Evolutionary conservation across 495 filamentous ascomycete species (phyloP).

Genomic region (Parmelia sp.): DNA sequence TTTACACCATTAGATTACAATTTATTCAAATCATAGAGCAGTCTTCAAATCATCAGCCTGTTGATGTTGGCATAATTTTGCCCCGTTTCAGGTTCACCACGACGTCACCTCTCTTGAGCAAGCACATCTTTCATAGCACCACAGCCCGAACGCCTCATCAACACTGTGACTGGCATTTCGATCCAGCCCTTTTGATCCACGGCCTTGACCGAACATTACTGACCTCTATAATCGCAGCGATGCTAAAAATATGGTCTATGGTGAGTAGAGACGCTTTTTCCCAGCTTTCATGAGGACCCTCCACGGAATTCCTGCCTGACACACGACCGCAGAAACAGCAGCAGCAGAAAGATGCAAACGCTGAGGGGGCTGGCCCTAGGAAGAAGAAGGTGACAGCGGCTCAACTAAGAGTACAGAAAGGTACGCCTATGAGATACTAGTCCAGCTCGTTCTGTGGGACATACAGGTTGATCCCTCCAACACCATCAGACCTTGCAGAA

Average conservation of each 20-base stretch:
- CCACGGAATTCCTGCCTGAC: conserved; percentile 1
- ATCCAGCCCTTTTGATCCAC: too few relatives aligned
- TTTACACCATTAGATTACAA: not conserved
- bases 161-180: not conserved
- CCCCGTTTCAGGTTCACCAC: not conserved
- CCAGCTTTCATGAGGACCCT: conserved; percentile 15
- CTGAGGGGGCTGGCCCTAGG: conserved; percentile 67
- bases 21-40: not conserved
- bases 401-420: conserved; percentile 93
- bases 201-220: not conserved
- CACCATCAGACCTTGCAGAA: conserved; percentile 75
- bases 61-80: too few relatives aligned
- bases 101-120: not conserved
- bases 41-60: too few relatives aligned
- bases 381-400: conserved; percentile 98
- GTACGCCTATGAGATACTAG: conserved; percentile 38
- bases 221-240: conserved; percentile 44
- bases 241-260: conserved; percentile 99
- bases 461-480: conserved; percentile 10
- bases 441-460: not conserved
- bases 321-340: conserved; percentile 67
- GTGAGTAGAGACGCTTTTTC: conserved; percentile 42
- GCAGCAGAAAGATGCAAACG: conserved; percentile 86
- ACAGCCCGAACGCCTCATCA: not conserved
- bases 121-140: not conserved